phyloP scores from a whole-genome alignment of 2,329 filamentous ascomycete genomes.

The Fusarium fujikuroi region DNA sequence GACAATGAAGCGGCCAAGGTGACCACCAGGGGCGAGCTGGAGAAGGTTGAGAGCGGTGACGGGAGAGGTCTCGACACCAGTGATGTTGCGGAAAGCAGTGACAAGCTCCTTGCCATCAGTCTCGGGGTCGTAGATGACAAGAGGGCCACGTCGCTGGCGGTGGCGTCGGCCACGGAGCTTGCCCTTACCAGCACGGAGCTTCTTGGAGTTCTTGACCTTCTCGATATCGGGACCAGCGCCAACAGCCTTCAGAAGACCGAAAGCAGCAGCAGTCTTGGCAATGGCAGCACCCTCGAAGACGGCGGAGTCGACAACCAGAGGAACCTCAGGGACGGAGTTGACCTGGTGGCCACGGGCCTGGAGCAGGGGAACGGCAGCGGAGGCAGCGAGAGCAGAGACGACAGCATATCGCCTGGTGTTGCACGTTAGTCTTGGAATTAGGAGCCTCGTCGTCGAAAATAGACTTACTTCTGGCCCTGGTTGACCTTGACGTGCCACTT shows the following conservation, averaged over 20 bases:
- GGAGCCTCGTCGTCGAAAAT: neutral
- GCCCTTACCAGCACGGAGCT: constrained; percentile 98
- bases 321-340: constrained; percentile 91
- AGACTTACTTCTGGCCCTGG: constrained; percentile 90
- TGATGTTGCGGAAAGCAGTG: constrained; percentile 97
- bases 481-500: constrained; percentile 99
- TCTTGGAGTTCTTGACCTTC: constrained; percentile 97
- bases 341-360: constrained; percentile 98
- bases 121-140: constrained; percentile 97
- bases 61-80: constrained; percentile 95
- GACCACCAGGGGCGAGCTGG: constrained; percentile 98
- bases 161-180: constrained; percentile 97
- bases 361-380: constrained; percentile 92
- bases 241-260: constrained; percentile 87
- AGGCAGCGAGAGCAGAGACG: constrained; percentile 95
- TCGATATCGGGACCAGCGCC: constrained; percentile 91
- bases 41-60: constrained; percentile 97
- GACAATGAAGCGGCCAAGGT: constrained; percentile 98
- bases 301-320: constrained; percentile 92
- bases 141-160: constrained; percentile 96
- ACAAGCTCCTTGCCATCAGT: constrained; percentile 94
- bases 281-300: constrained; percentile 83
- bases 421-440: constrained; percentile 34
- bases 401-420: constrained; percentile 88
- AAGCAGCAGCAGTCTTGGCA: constrained; percentile 88